Evolutionary conservation across 164 flowering plant genomes (phyloP).

Genomic region (Chimonanthus praecox): DNA sequence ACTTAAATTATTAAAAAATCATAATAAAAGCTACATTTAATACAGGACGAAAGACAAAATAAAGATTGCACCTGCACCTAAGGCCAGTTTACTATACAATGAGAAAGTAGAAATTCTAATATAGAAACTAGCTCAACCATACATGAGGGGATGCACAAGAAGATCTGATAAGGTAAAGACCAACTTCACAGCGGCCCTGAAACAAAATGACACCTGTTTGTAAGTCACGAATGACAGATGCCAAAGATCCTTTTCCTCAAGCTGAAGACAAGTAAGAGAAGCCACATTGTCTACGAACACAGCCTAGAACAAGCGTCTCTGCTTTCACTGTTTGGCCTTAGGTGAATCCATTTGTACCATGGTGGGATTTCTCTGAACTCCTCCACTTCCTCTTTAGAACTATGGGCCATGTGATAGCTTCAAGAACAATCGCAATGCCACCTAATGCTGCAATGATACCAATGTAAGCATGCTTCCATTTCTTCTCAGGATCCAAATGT

Average conservation of each 20-base stretch:
- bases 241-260: neutral
- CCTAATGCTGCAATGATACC: constrained; percentile 31
- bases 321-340: neutral
- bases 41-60: too few relatives aligned
- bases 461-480: constrained; percentile 50
- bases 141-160: too few relatives aligned
- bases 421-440: constrained; percentile 25
- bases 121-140: too few relatives aligned
- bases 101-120: too few relatives aligned
- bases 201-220: too few relatives aligned
- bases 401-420: constrained; percentile 42
- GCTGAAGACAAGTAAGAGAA: neutral
- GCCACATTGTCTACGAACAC: neutral
- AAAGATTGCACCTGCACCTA: too few relatives aligned
- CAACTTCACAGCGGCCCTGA: too few relatives aligned
- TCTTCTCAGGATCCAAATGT: constrained; percentile 41
- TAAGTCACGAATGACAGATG: too few relatives aligned
- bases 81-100: too few relatives aligned
- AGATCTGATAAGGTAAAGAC: too few relatives aligned
- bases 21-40: too few relatives aligned
- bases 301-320: neutral
- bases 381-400: constrained; percentile 37
- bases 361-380: constrained; percentile 21
- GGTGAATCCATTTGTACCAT: constrained; percentile 15
- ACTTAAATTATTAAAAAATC: too few relatives aligned